phyloP scores from a whole-genome alignment of 768 basidiomycete species.

The Guyanaporus albipodus region DNA sequence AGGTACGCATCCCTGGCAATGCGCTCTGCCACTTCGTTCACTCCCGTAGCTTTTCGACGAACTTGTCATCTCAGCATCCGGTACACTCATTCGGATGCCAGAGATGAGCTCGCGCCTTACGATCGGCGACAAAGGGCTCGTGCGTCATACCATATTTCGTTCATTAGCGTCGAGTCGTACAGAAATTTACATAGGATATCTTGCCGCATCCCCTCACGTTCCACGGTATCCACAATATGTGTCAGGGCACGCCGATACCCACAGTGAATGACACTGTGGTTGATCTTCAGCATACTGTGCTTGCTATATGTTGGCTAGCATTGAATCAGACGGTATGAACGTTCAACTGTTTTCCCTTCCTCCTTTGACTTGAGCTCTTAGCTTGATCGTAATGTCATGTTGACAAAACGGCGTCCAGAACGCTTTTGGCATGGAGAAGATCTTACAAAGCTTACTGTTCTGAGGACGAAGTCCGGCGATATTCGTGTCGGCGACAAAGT shows the following conservation, averaged over 20 bases:
- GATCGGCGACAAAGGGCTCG: constrained; percentile 73
- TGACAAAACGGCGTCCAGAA: constrained; percentile 58
- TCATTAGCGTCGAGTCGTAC: constrained; percentile 1
- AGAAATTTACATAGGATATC: constrained; percentile 50
- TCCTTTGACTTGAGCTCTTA: constrained; percentile 27
- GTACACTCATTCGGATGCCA: constrained; percentile 65
- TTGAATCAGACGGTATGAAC: constrained; percentile 74
- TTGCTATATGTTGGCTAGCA: constrained; percentile 84
- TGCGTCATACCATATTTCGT: constrained; percentile 32
- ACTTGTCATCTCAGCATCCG: constrained; percentile 65
- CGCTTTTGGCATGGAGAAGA: constrained; percentile 72
- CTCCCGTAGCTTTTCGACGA: constrained; percentile 73
- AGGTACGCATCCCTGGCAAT: constrained; percentile 45
- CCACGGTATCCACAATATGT: constrained; percentile 43
- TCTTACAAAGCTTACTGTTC: constrained; percentile 56
- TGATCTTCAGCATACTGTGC: constrained; percentile 67
- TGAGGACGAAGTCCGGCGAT: constrained; percentile 60
- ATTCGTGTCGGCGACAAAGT: constrained; percentile 76
- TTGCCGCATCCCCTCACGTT: constrained; percentile 51
- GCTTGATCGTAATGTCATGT: constrained; percentile 58
- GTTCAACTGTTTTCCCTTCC: not conserved
- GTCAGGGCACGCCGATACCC: constrained; percentile 42
- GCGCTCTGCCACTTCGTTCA: constrained; percentile 12
- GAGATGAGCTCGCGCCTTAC: constrained; percentile 73
- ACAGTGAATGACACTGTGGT: constrained; percentile 60